Evolutionary conservation across 75 land plant genomes (phyloP), one percentile per base, ranked within the genome.

Genomic region (Selaginella tamariscina): DNA sequence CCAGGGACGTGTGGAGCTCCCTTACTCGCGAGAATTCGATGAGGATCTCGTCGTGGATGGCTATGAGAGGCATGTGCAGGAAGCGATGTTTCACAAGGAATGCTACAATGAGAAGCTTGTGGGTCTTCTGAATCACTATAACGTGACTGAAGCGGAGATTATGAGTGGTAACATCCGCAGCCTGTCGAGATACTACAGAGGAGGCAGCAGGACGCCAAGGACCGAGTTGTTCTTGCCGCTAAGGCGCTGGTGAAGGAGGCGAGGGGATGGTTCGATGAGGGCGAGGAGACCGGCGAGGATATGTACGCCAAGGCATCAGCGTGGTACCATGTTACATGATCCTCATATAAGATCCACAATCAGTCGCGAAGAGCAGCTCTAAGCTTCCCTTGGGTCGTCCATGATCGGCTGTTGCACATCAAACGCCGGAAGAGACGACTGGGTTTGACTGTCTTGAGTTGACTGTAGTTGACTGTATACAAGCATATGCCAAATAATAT

Each of bases 341-440:
- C 86, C 68, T 83, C 78, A 5, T 33, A 57, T 49, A 83, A 76
- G 72, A 65, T 20, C 44, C 78, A 81, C 0, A 63, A 59, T 1
- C 60, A 81, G 73, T 32, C 73, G 80, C 24, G 68, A 88, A 0
- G 82, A 75, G 18, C 90, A 92, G 66, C 81, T 79, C 29, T 56
- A 87, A 93, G 98, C 70, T 93, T 93, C 56, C 83, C 98, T 0
- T 93, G 98, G 98, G 78, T 83, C 57, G 83, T n/a, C n/a, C n/a
- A n/a, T n/a, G n/a, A n/a, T n/a, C n/a, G n/a, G n/a, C n/a, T n/a
- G n/a, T n/a, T n/a, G n/a, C n/a, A n/a, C n/a, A n/a, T n/a, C n/a
- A n/a, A n/a, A n/a, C n/a, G n/a, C n/a, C n/a, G n/a, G n/a, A n/a
- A n/a, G n/a, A n/a, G n/a, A n/a, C n/a, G n/a, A n/a, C n/a, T n/a